phyloP scores from a whole-genome alignment of 495 filamentous ascomycete species.

The Friedmanniomyces endolithicus region DNA sequence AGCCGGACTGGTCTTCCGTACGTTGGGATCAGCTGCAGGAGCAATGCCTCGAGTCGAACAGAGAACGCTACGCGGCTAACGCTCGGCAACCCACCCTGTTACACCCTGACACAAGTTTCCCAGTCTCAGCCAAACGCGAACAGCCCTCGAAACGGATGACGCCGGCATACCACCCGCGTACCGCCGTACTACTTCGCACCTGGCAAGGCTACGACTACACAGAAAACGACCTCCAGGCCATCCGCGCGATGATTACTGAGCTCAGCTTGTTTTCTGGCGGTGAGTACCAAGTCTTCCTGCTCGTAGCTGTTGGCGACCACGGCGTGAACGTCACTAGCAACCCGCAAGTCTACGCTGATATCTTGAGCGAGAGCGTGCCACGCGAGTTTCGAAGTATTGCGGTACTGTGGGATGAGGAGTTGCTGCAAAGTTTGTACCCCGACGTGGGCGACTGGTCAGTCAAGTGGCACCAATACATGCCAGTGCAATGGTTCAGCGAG shows the following conservation, averaged over 20 bases:
- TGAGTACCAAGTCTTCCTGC: constrained; percentile 63
- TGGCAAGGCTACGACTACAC: constrained; percentile 57
- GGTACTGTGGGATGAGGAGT: constrained; percentile 51
- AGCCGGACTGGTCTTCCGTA: constrained; percentile 48
- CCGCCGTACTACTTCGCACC: constrained; percentile 57
- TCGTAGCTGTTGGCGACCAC: constrained; percentile 59
- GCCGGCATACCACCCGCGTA: constrained; percentile 36
- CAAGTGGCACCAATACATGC: constrained; percentile 43
- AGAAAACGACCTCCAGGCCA: constrained; percentile 55
- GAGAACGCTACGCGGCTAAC: constrained; percentile 40
- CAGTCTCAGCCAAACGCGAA: neutral
- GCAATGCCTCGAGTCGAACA: constrained; percentile 49
- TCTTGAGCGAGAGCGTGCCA: constrained; percentile 45
- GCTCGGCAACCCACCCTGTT: constrained; percentile 15
- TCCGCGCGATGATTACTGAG: constrained; percentile 64
- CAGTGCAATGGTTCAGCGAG: constrained; percentile 53
- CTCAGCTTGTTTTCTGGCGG: constrained; percentile 58
- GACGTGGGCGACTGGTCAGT: constrained; percentile 33
- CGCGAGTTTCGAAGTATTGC: constrained; percentile 54
- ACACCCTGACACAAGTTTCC: neutral
- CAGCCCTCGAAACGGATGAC: neutral
- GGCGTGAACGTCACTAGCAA: constrained; percentile 44
- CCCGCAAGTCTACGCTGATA: constrained; percentile 39
- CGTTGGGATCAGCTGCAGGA: constrained; percentile 60
- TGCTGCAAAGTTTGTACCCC: constrained; percentile 48